phyloP scores from a whole-genome alignment of 2,329 filamentous ascomycete species.

The Didymella keratinophila region DNA sequence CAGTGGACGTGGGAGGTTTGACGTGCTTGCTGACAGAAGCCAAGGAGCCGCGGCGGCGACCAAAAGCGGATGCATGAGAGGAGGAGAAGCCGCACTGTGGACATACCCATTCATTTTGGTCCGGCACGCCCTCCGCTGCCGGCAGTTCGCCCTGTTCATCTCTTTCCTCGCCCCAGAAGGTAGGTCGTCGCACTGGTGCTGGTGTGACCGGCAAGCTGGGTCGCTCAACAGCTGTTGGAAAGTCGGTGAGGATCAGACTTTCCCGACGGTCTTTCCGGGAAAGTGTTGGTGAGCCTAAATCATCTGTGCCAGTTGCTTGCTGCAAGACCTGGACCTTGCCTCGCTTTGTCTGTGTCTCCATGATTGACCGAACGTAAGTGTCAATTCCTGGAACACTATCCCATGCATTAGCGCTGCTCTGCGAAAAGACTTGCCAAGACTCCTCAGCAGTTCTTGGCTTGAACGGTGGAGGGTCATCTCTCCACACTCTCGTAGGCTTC shows the following conservation, averaged over 20 bases:
- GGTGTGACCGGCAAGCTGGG: slow-evolving; percentile 92
- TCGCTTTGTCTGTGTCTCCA: slow-evolving; percentile 66
- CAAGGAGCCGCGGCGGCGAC: slow-evolving; percentile 31
- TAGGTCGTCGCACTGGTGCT: slow-evolving; percentile 74
- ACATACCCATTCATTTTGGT: slow-evolving; percentile 95
- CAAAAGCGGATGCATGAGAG: slow-evolving; percentile 42
- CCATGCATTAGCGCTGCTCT: slow-evolving; percentile 79
- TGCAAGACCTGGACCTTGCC: slow-evolving; percentile 54
- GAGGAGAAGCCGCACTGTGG: slow-evolving; percentile 50
- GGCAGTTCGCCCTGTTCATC: slow-evolving; percentile 69
- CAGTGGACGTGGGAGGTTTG: slow-evolving; percentile 23
- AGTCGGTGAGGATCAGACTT: slow-evolving; percentile 81
- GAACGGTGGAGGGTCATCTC: slow-evolving; percentile 8
- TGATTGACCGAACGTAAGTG: slow-evolving; percentile 79
- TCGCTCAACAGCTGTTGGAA: slow-evolving; percentile 80
- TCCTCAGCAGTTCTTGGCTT: slow-evolving; percentile 54
- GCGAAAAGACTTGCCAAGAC: slow-evolving; percentile 77
- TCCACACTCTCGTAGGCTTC: slow-evolving; percentile 20
- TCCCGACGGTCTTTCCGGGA: slow-evolving; percentile 53
- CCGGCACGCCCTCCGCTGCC: slow-evolving; percentile 80
- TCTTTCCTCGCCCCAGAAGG: slow-evolving; percentile 71
- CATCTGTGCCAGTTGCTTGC: slow-evolving; percentile 34
- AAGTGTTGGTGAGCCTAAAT: slow-evolving; percentile 45
- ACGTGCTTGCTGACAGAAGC: slow-evolving; percentile 32
- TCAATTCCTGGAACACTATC: slow-evolving; percentile 90